Percentiles rank a stretch among this genome's conserved stretches.
Evolutionary conservation across 1,284 basidiomycete genomes (phyloP).

Genomic region (Trichosporon sp.): DNA sequence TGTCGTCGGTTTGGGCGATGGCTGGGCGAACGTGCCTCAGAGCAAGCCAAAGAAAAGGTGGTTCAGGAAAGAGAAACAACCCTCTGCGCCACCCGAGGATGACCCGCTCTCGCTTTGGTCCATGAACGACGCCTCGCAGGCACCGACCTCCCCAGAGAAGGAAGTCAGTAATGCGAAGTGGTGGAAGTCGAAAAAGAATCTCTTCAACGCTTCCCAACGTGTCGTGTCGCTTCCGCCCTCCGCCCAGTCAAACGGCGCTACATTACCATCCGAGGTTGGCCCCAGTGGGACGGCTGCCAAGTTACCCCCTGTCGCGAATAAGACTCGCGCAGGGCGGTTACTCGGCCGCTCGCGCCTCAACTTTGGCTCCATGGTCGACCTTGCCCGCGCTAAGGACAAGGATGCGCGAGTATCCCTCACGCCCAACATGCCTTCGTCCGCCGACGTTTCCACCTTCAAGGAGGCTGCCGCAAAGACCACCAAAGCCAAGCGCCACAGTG

Average conservation of each 20-base stretch:
- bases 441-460: not conserved
- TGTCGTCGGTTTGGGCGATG: conserved; percentile 49
- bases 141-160: conserved; percentile 6
- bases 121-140: conserved; percentile 8
- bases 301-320: not conserved
- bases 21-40: conserved; percentile 45
- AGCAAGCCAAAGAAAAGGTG: conserved; percentile 25
- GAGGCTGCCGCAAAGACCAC: conserved; percentile 6
- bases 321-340: conserved; percentile 8
- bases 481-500: conserved; percentile 25
- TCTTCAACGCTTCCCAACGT: conserved; percentile 27
- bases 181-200: conserved; percentile 31
- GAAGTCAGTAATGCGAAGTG: conserved; percentile 27
- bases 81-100: conserved; percentile 6
- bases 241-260: not conserved
- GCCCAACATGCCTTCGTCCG: not conserved
- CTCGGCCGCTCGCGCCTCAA: conserved; percentile 27
- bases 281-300: not conserved
- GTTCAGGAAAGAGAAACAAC: conserved; percentile 25
- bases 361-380: conserved; percentile 35
- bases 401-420: not conserved
- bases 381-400: conserved; percentile 21
- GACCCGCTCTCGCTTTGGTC: conserved; percentile 32
- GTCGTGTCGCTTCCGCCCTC: not conserved
- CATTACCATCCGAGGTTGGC: not conserved